Base-by-base conservation (phyloP, 1,284 basidiomycete genomes). In the Tetrapyrgos nigripes region DNA sequence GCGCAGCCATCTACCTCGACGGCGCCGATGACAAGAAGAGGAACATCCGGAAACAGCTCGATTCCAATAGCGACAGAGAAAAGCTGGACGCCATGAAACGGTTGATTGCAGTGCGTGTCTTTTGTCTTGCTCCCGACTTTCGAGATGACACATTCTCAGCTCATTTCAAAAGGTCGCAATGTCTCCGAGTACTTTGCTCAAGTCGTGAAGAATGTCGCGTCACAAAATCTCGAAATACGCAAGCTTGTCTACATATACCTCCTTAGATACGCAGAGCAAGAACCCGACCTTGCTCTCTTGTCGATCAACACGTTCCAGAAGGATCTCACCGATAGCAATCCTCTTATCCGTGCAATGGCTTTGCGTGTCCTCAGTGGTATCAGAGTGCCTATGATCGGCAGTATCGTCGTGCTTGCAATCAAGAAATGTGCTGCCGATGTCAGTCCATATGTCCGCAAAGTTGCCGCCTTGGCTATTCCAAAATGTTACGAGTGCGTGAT, bases 241-340 rank as follows among this genome's bases (percentile, higher is more conserved):
- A 98, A 98, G 76, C 88, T 99, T 57, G 96, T 98, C 46, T 99
- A 98, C 76, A 97, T 98, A 66, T 98, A 97, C 76, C 89, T 99
- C 61, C 80, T 98, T 40, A 89, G 95, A 62, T 97, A 97, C 75
- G 96, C 97, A 46, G 88, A 92, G 50, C 87, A 89, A 50, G 94
- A 96, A 68, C 96, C 97, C 8, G 97, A 99, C 75, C 87, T 99
- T 53, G 93, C 97, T 0, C 79, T 99, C 35, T 83, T 99, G 24
- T 97, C 96, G 5, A 97, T 99, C 81, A 99, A 99, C 77, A 97
- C 97, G 10, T 98, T 98, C 72, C 97, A 99, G 76, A 95, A 96
- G 73, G 97, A 99, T 76, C 82, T 99, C 19, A 88, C 90, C 1
- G 97, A 99, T 69, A 81, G 89, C 8, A 97, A 91, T 60, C 97